Evolutionary conservation across 108 stramenopile genomes (phyloP).

Genomic region (Craspedostauros australis): DNA sequence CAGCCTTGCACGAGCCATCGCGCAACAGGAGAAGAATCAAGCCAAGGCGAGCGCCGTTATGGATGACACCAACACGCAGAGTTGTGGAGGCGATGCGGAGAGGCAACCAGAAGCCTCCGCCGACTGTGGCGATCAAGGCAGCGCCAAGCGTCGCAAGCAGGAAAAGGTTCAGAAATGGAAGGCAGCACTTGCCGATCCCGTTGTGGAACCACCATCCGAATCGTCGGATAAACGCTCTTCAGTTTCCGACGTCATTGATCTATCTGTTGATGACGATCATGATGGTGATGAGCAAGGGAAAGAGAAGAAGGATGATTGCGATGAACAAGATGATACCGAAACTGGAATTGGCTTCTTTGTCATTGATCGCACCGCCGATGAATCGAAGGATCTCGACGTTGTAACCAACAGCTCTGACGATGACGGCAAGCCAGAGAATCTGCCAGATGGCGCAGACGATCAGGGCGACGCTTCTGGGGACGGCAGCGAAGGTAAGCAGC

Average conservation of each 20-base stretch:
- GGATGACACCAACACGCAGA: not conserved
- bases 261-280: not conserved
- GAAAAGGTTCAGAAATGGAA: constrained; percentile 26
- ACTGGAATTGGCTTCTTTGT: constrained; percentile 40
- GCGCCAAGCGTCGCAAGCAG: constrained; percentile 2
- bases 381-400: not conserved
- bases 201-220: not conserved
- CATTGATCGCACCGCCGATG: constrained; percentile 55
- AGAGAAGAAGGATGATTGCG: not conserved
- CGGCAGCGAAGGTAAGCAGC: constrained; percentile 1
- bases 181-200: constrained; percentile 21
- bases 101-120: not conserved
- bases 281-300: not conserved
- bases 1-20: too few species aligned
- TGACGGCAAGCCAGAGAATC: constrained; percentile 17
- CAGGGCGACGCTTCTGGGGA: constrained; percentile 5
- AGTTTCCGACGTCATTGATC: not conserved
- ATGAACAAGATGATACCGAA: constrained; percentile 5
- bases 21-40: too few species aligned
- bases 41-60: not conserved
- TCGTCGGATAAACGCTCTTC: too few species aligned
- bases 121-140: not conserved
- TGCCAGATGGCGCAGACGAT: not conserved
- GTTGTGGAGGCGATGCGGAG: not conserved
- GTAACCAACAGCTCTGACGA: constrained; percentile 24